Evolutionary conservation across 2,329 filamentous ascomycete genomes (phyloP), one percentile per base, ranked within the genome.

Genomic region (Herpotrichia juniperi): DNA sequence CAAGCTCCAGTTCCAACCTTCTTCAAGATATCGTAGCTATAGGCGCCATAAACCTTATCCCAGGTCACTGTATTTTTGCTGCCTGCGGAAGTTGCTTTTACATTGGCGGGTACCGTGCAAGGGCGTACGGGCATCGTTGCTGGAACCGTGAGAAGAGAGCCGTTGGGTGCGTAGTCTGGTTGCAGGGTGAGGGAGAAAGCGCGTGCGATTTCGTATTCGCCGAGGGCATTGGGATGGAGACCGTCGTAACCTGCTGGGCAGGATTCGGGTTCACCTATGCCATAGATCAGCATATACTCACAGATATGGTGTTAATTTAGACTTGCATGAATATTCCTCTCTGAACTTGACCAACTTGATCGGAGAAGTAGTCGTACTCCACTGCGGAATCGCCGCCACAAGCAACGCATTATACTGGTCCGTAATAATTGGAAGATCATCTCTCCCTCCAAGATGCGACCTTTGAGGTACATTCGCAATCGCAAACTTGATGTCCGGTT

Each of bases 141-240:
- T 12, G 26, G 26, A 28, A 28, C 26, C 12, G 26, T 12, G 26
- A 28, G 26, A 12, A 7, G 7, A 28, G 7, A 7, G 7, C 26
- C 26, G 7, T 12, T 12, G 26, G 26, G 26, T 6, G n/a, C 34
- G 34, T 21, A 37, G 34, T 37, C 34, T 7, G 5, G 6, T 7
- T 37, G 34, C 19, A 28, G 34, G 6, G 34, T 12, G 4, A 21
- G 19, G 34, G 34, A 37, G 16, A 55, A 55, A 16, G 53, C 53
- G 30, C 49, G 24, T 2, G 53, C 53, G 17, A 55, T 55, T 12
- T 55, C n/a, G 22, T 51, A 55, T 37, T 55, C 53, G n/a, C 53
- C 53, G 2, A 55, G 17, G 12, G 17, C 16, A 25, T 55, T 55
- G 26, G 48, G 53, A 21, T 55, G 53, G 19, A 55, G 21, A 21